A percentile compares a stretch with the other conserved stretches of the same genome.
Conservation (phyloP, 2,329 filamentous ascomycete species). For the Monosporascus sp. region DNA sequence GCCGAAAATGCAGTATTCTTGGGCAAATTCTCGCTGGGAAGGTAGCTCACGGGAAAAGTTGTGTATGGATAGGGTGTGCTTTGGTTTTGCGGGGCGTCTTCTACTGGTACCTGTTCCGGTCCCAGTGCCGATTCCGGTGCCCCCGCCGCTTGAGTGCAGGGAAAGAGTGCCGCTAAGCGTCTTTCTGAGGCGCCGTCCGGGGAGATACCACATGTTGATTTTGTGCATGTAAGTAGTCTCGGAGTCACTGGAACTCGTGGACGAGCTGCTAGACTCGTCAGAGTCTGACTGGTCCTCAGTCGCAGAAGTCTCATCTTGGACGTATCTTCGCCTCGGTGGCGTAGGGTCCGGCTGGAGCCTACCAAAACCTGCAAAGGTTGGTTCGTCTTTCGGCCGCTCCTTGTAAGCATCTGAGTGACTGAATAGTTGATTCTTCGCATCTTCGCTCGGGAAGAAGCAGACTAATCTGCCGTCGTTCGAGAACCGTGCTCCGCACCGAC, state of each 20-base stretch:
- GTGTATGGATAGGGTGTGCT: constrained; percentile 71
- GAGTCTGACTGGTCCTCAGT: constrained; percentile 49
- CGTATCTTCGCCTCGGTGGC: constrained; percentile 39
- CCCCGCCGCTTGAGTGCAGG: constrained; percentile 55
- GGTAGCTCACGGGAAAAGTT: constrained; percentile 68
- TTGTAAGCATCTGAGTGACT: constrained; percentile 40
- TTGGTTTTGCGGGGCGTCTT: constrained; percentile 44
- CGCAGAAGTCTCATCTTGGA: constrained; percentile 45
- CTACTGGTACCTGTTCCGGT: constrained; percentile 50
- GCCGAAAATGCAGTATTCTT: constrained; percentile 79
- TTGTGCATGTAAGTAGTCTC: constrained; percentile 60
- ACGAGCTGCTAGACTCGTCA: constrained; percentile 39
- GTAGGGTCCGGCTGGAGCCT: constrained; percentile 48
- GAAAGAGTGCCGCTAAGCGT: constrained; percentile 54
- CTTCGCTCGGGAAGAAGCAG: constrained; percentile 66
- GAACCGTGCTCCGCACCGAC: constrained; percentile 57
- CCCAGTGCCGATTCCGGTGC: constrained; percentile 54
- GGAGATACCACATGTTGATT: constrained; percentile 52
- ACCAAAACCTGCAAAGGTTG: constrained; percentile 54
- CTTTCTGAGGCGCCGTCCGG: constrained; percentile 47
- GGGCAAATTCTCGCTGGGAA: constrained; percentile 70
- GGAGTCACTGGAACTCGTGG: constrained; percentile 54
- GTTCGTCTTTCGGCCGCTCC: constrained; percentile 48
- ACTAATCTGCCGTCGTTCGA: constrained; percentile 58
- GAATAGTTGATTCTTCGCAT: constrained; percentile 52